A percentile compares a stretch with the other conserved stretches of the same genome.
Evolutionary conservation across 1,284 basidiomycete genomes (phyloP).

Genomic region (Heimioporus punctisporus): DNA sequence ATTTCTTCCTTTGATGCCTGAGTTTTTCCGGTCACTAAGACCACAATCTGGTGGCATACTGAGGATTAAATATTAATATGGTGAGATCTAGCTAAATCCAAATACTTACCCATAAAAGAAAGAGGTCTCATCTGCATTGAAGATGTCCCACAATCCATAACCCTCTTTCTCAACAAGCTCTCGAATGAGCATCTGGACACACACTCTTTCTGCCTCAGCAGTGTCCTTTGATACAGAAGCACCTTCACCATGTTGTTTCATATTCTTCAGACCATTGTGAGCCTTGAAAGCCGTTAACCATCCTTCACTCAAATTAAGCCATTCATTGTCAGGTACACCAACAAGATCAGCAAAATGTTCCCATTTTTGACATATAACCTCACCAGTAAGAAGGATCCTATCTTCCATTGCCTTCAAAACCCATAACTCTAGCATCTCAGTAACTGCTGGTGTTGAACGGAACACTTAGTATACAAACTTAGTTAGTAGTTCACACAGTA

Average conservation of each 20-base stretch:
- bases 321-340: slow-evolving; percentile 1
- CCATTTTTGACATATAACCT: slow-evolving; percentile 4
- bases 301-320: neutral
- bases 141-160: slow-evolving; percentile 1
- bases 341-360: slow-evolving; percentile 2
- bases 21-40: neutral
- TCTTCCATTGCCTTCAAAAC: slow-evolving; percentile 6
- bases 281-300: neutral
- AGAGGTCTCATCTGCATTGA: slow-evolving; percentile 1
- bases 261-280: neutral
- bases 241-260: slow-evolving; percentile 3
- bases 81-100: neutral
- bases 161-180: neutral
- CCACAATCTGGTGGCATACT: slow-evolving; percentile 1
- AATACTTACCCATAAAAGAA: neutral
- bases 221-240: neutral
- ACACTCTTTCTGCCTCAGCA: neutral
- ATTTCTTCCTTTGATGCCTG: neutral
- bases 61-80: neutral
- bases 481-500: no score
- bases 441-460: no score
- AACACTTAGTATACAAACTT: no score
- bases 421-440: slow-evolving; percentile 5
- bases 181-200: neutral
- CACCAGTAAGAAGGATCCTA: neutral